phyloP scores from a whole-genome alignment of 768 basidiomycete species.

The Ramaria sp. region DNA sequence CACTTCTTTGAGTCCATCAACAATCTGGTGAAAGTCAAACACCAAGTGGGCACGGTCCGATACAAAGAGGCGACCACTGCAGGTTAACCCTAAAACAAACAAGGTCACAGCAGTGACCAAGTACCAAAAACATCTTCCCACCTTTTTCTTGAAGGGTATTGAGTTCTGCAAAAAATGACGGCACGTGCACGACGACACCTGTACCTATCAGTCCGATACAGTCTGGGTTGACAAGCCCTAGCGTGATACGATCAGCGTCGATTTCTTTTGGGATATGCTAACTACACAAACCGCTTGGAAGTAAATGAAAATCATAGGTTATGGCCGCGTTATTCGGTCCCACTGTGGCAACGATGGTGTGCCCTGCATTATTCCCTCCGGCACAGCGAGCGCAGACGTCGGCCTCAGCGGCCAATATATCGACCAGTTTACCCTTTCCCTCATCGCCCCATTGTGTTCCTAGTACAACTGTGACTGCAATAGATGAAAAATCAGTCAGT shows the following conservation, averaged over 20 bases:
- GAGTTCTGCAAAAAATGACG: conserved; percentile 89
- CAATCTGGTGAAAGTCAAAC: conserved; percentile 99
- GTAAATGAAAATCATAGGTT: conserved; percentile 90
- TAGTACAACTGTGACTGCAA: conserved; percentile 59
- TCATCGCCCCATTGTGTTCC: conserved; percentile 92
- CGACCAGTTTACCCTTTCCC: conserved; percentile 93
- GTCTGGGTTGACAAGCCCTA: conserved; percentile 76
- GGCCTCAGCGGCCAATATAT: conserved; percentile 80
- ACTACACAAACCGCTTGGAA: conserved; percentile 69
- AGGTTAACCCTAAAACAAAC: conserved; percentile 58
- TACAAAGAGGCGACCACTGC: conserved; percentile 74
- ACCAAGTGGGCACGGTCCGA: conserved; percentile 97
- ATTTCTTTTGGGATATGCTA: not conserved
- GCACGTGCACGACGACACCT: conserved; percentile 94
- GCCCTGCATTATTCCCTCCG: conserved; percentile 97
- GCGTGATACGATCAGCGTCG: not conserved
- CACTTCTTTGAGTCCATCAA: conserved; percentile 96
- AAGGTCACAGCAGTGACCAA: not conserved
- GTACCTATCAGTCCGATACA: conserved; percentile 85
- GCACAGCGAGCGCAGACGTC: conserved; percentile 96
- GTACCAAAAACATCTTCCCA: conserved; percentile 20
- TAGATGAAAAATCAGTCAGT: not conserved
- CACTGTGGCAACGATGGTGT: conserved; percentile 84
- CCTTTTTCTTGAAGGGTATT: conserved; percentile 80
- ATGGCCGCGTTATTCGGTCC: conserved; percentile 60